phyloP scores from a whole-genome alignment of 345 rosid genomes.

The Citrus australasica region DNA sequence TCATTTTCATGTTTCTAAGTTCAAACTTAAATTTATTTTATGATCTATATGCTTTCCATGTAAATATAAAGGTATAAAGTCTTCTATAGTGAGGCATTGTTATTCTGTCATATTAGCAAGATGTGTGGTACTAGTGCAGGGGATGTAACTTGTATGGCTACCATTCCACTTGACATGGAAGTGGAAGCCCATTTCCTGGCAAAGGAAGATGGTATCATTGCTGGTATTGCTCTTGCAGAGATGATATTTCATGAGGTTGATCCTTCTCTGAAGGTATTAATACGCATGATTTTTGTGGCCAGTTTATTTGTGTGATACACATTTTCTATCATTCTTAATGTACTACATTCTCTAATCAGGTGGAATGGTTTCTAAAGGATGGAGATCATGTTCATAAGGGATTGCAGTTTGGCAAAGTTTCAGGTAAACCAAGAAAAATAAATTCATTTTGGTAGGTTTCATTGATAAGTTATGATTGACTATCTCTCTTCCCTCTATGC shows the following conservation, averaged over 20 bases:
- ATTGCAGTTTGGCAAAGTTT: conserved; percentile 86
- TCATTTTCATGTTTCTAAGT: background rate
- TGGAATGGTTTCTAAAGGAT: conserved; percentile 79
- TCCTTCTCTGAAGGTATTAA: conserved; percentile 69
- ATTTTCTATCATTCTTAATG: conserved; percentile 14
- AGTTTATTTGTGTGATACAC: conserved; percentile 11
- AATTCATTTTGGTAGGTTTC: background rate
- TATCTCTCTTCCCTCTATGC: conserved; percentile 14
- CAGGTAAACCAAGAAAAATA: conserved; percentile 35
- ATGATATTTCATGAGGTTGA: conserved; percentile 86
- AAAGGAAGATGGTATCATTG: conserved; percentile 86
- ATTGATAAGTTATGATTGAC: background rate
- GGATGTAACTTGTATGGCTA: conserved; percentile 93
- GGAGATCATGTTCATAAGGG: conserved; percentile 85
- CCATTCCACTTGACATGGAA: conserved; percentile 76
- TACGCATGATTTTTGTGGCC: background rate
- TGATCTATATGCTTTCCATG: background rate
- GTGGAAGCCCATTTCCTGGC: conserved; percentile 94
- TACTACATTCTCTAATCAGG: conserved; percentile 36
- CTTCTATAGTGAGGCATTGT: background rate
- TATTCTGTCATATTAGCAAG: conserved; percentile 9
- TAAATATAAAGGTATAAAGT: background rate
- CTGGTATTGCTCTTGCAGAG: conserved; percentile 78
- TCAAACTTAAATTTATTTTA: background rate
- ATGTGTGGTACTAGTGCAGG: conserved; percentile 44